These are phyloP conservation scores for Cicer cuneatum DNA, from an alignment of 306 rosid species.

Conservation along the genomic window DNA sequence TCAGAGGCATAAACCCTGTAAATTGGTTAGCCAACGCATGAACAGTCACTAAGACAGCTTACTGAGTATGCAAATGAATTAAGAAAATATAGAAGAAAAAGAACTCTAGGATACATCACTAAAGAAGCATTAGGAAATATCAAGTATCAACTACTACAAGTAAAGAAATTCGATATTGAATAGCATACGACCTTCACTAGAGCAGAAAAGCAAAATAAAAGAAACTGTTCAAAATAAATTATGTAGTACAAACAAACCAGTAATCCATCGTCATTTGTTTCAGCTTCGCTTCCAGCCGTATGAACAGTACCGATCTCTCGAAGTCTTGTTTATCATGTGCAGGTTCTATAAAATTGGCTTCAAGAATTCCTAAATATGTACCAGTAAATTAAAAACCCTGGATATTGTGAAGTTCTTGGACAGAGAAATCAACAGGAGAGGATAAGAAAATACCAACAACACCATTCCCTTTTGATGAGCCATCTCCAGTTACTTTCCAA, in stretches of 20 bases:
- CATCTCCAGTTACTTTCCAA: constrained; percentile 85
- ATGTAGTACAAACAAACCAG: constrained; percentile 66
- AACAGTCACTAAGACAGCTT: background rate
- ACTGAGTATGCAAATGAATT: constrained; percentile 21
- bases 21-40: constrained; percentile 6
- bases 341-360: constrained; percentile 94
- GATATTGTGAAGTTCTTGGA: constrained; percentile 27
- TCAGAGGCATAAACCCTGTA: background rate
- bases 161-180: constrained; percentile 23
- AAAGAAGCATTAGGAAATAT: constrained; percentile 23
- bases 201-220: constrained; percentile 23
- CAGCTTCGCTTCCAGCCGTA: constrained; percentile 79
- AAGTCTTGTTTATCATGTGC: constrained; percentile 99
- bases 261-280: constrained; percentile 77
- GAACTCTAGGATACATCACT: background rate
- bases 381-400: constrained; percentile 32
- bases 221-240: constrained; percentile 26
- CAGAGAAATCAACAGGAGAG: constrained; percentile 35
- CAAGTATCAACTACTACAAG: background rate
- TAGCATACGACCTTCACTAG: constrained; percentile 1
- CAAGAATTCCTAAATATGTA: constrained; percentile 75
- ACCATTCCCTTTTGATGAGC: constrained; percentile 69
- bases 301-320: constrained; percentile 78
- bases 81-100: constrained; percentile 5
- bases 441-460: constrained; percentile 78